Conservation (phyloP, 805 yeast genomes). For the Suhomyces sp. region DNA sequence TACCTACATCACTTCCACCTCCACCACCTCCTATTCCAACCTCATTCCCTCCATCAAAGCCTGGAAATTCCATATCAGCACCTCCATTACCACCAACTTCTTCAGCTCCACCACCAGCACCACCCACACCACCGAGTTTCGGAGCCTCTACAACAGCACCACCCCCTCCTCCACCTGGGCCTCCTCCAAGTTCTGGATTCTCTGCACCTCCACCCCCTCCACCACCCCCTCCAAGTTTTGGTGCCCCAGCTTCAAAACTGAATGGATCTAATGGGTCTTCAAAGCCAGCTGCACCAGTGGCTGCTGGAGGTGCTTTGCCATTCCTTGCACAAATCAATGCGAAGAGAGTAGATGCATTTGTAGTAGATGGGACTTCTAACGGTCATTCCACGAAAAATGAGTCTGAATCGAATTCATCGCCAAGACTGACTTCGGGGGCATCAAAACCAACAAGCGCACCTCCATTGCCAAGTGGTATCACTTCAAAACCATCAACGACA, state of each 20-base stretch:
- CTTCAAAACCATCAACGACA: constrained; percentile 8
- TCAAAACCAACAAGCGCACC: constrained; percentile 7
- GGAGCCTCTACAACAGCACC: constrained; percentile 14
- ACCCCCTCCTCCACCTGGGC: constrained; percentile 16
- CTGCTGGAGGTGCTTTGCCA: constrained; percentile 42
- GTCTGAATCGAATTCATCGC: no score
- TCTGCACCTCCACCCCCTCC: constrained; percentile 16
- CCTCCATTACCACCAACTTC: constrained; percentile 23
- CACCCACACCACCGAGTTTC: constrained; percentile 8
- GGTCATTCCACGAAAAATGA: constrained; percentile 9
- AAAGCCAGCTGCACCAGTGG: constrained; percentile 16
- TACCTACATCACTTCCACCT: constrained; percentile 5
- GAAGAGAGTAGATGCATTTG: constrained; percentile 47
- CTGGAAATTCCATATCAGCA: constrained; percentile 9
- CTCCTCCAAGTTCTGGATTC: constrained; percentile 13
- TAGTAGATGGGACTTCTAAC: constrained; percentile 35
- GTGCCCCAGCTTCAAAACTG: constrained; percentile 7
- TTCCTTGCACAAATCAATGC: constrained; percentile 51
- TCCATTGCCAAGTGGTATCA: constrained; percentile 1
- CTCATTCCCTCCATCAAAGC: constrained; percentile 18
- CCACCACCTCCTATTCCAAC: constrained; percentile 21
- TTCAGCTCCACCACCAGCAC: constrained; percentile 10
- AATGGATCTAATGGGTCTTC: constrained; percentile 8
- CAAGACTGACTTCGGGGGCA: background rate
- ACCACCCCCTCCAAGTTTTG: constrained; percentile 9